Evolutionary conservation across 1,284 basidiomycete genomes (phyloP), one percentile per base, ranked within the genome.

Genomic region (Tausonia pullulans): DNA sequence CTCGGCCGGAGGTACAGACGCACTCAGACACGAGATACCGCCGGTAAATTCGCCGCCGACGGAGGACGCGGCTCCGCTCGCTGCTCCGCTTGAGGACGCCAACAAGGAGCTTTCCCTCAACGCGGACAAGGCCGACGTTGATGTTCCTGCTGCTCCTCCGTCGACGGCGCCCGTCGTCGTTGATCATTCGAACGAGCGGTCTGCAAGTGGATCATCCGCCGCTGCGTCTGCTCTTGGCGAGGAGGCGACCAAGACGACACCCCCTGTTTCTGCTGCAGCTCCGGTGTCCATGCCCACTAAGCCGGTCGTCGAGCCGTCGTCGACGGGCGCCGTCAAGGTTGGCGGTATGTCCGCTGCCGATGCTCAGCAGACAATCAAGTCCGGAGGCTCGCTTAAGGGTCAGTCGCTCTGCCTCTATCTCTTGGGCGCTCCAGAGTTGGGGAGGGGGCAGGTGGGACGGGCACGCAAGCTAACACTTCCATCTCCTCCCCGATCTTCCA

Each of bases 341-440:
- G 65, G 65, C 46, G 61, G 58, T 6, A 66, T 66, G 65, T 60
- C 58, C 4, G 61, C 65, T 27, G 62, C 65, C 5, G 65, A 66
- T 56, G 65, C 65, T n/a, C 45, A 59, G 27, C 61, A 59, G 52
- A 54, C 57, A 9, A 60, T 66, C 65, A 63, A 54, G 16, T 14
- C 39, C 16, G 64, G 64, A 16, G 65, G 65, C 5, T 58, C 55
- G 5, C 58, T 66, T 46, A 63, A 63, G 39, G 27, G 27, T 27
- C 27, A 27, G 27, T 27, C 27, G 2, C 27, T 27, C 27, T 27
- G 27, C 27, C 27, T 27, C 27, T 27, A 27, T 27, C 27, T 27
- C 27, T 27, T 27, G 27, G 27, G 27, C 27, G 27, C 27, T 27
- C 27, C 27, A 27, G 27, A 2, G 27, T 27, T 27, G 27, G 27